Evolutionary conservation across 1,284 basidiomycete genomes (phyloP), one percentile per base, ranked within the genome.

Genomic region (Anthracocystis setariae): DNA sequence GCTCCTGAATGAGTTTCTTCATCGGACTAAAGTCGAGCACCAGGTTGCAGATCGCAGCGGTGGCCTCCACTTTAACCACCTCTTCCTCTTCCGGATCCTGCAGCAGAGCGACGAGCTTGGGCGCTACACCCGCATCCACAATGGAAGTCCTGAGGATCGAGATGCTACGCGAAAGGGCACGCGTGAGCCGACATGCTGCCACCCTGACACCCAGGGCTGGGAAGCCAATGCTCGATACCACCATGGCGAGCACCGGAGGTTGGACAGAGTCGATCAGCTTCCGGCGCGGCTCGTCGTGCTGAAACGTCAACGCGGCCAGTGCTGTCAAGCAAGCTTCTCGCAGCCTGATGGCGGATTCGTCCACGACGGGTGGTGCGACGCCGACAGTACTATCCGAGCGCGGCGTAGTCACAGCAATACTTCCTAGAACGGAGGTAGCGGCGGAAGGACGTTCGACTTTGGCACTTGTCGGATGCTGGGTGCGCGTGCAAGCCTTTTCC

Each of bases 21-120:
- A 80, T 80, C 20, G 80, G 80, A 40, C 73, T 76, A 39, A 77
- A 79, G 29, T 75, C 74, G 33, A 81, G 59, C 29, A 78, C 76
- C 27, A 82, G 51, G 48, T 82, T 81, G 71, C 78, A 78, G 17
- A 82, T 50, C 9, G 75, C 51, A 35, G 71, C 79, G 5, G 74
- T 63, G 1, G 72, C 79, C 40, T 82, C 76, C 5, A 67, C 48
- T 46, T 68, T 72, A 40, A 81, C 65, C 43, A 73, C 58, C 32
- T 65, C 70, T 21, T 68, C 64, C 23, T 74, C 67, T 5, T 64
- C 49, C 8, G 63, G 50, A 29, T 74, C 59, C 35, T 75, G 64
- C 25, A 82, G 38, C 17, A 81, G 63, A 2, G 45, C 57, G 1
- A 82, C 44, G 5, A 82, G 54, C 52, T 71, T 66, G 2, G 69